A percentile compares a stretch with the other conserved stretches of the same genome.
phyloP scores from a whole-genome alignment of 257 asterid genomes.

The Solanum etuberosum region DNA sequence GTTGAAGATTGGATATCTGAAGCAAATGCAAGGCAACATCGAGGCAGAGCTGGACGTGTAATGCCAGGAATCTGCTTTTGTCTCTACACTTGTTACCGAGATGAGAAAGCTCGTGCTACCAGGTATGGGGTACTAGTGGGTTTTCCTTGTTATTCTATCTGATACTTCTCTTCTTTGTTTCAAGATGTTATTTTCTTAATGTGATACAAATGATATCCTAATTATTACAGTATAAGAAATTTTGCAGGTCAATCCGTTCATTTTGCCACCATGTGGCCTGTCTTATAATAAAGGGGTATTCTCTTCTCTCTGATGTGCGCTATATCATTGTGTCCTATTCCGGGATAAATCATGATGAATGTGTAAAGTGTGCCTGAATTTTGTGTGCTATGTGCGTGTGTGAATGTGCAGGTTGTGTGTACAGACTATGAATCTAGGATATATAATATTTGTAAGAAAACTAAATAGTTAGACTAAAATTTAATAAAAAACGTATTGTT shows the following conservation, averaged over 20 bases:
- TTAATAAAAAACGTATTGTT: no score
- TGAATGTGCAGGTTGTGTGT: not conserved
- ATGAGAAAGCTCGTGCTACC: constrained; percentile 89
- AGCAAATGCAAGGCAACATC: constrained; percentile 94
- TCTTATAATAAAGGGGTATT: no score
- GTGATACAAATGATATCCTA: no score
- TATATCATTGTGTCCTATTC: no score
- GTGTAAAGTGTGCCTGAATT: not conserved
- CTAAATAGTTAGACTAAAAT: no score
- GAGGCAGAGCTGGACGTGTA: constrained; percentile 98
- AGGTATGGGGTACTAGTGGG: constrained; percentile 29
- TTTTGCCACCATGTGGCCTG: no score
- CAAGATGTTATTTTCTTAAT: not conserved
- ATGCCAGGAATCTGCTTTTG: constrained; percentile 95
- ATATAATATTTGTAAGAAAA: no score
- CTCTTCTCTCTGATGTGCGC: no score
- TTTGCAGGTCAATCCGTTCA: no score
- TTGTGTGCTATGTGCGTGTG: not conserved
- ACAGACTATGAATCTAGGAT: no score
- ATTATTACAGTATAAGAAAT: no score
- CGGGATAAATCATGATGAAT: not conserved
- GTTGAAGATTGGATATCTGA: constrained; percentile 97
- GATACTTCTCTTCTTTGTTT: not conserved
- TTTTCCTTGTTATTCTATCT: not conserved
- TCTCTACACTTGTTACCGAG: constrained; percentile 67